Base-by-base conservation (phyloP, 805 yeast genomes). In the Starmera dryadoides region DNA sequence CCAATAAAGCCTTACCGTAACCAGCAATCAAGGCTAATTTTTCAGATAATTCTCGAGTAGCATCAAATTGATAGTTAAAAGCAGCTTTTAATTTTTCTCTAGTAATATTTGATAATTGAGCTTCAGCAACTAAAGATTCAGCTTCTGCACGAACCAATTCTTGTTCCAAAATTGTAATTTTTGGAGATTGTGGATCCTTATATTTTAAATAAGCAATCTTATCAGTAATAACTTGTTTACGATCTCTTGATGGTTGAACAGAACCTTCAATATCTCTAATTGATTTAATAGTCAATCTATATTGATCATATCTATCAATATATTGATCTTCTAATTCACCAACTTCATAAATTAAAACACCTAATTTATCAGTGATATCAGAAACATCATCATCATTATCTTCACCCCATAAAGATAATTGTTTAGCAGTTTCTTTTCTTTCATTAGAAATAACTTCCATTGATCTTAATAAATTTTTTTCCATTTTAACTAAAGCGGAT, bases 121-220 rank as follows among this genome's bases (percentile, higher is more conserved):
- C 94, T 68, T 86, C 95, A 36, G 95, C 95, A 52, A 86, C 95
- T 48, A 86, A 71, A 38, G 88, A 81, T 66, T 86, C 95, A 40
- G 95, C 95, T 67, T 86, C 95, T 30, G 93, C 93, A 66, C 95
- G 75, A 42, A 86, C 95, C 59, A 86, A 71, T 64, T 86, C 94
- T 63, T 86, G 94, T 69, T 86, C 94, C 59, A 86, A 71, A 41
- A 85, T 79, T 40, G 78, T 74, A 48, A 86, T 80, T 70, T 82
- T 84, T 50, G 73, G 87, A 32, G 88, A 79, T 64, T 80, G 81
- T 41, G 94, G 91, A 64, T 82, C 88, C 68, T 84, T 84, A 71
- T 84, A 83, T 66, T 85, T 82, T 64, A 84, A 69, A 64, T 78
- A 77, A 44, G 91, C 93, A 58, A 85, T 84, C 65, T 83, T 81